Conservation (phyloP, 1,139 yeast genomes). For the Saccharomyces hybrid region DNA sequence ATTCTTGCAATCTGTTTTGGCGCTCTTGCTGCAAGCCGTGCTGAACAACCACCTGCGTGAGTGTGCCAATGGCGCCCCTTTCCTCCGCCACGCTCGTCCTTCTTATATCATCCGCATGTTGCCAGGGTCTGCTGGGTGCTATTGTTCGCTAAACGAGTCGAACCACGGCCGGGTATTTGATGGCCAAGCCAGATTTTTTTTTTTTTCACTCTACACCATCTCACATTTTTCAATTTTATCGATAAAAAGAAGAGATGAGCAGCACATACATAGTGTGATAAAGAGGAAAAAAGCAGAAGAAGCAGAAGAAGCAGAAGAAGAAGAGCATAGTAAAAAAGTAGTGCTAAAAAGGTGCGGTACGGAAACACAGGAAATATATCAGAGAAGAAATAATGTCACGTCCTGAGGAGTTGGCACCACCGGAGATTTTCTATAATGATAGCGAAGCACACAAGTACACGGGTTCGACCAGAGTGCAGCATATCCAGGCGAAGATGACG, state of each 20-base stretch:
- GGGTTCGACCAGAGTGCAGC: constrained; percentile 90
- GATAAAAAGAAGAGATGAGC: neutral
- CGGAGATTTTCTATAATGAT: constrained; percentile 91
- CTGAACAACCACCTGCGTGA: neutral
- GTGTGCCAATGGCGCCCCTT: neutral
- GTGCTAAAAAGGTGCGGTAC: neutral
- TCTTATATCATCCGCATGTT: constrained; percentile 1
- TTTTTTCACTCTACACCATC: neutral
- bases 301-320: neutral
- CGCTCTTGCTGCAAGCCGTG: neutral
- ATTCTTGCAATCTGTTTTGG: constrained; percentile 4
- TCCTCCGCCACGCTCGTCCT: neutral
- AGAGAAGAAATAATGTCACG: constrained; percentile 58
- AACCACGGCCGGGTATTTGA: neutral
- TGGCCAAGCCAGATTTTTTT: neutral
- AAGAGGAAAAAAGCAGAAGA: neutral
- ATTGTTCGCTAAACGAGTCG: neutral
- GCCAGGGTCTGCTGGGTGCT: constrained; percentile 1
- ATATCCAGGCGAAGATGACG: constrained; percentile 96
- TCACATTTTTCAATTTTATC: neutral
- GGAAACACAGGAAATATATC: neutral
- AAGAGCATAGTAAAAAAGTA: neutral
- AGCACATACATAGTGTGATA: neutral
- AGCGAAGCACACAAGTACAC: constrained; percentile 85
- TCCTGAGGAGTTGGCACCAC: constrained; percentile 97